Conservation (phyloP, 108 stramenopile genomes). For the Conticribra guillardii region DNA sequence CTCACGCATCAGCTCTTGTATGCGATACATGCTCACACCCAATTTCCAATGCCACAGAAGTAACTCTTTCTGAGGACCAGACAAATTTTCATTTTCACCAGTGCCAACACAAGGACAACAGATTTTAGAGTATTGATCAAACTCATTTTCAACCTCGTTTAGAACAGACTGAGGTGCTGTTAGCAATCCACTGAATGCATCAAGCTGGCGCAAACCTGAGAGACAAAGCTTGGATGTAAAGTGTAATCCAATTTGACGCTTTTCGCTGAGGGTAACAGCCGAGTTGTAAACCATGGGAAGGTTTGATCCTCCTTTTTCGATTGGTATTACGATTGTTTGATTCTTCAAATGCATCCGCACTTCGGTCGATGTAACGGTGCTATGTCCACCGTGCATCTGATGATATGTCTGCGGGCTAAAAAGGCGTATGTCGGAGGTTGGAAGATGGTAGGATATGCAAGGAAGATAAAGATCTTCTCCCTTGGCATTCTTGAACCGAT, state of each 20-base stretch:
- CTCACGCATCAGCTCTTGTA: not conserved
- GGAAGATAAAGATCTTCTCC: too few species aligned
- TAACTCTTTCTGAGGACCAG: not conserved
- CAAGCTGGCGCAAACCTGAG: not conserved
- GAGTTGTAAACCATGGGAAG: not conserved
- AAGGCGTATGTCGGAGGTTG: not conserved
- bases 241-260: too few species aligned
- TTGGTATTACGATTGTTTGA: too few species aligned
- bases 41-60: not conserved
- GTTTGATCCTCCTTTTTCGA: too few species aligned
- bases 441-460: too few species aligned
- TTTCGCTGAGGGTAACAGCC: not conserved
- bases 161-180: not conserved
- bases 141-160: too few species aligned
- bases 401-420: too few species aligned
- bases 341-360: too few species aligned
- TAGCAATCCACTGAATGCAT: not conserved
- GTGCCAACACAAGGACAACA: not conserved
- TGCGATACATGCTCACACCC: not conserved
- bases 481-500: constrained; percentile 6
- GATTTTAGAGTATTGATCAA: too few species aligned
- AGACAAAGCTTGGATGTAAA: too few species aligned
- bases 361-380: too few species aligned
- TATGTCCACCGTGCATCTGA: too few species aligned
- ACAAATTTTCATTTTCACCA: not conserved